Percentiles rank a stretch among this genome's conserved stretches.
Evolutionary conservation across 257 asterid genomes (phyloP).

Genomic region (Nicotiana obtusifolia): DNA sequence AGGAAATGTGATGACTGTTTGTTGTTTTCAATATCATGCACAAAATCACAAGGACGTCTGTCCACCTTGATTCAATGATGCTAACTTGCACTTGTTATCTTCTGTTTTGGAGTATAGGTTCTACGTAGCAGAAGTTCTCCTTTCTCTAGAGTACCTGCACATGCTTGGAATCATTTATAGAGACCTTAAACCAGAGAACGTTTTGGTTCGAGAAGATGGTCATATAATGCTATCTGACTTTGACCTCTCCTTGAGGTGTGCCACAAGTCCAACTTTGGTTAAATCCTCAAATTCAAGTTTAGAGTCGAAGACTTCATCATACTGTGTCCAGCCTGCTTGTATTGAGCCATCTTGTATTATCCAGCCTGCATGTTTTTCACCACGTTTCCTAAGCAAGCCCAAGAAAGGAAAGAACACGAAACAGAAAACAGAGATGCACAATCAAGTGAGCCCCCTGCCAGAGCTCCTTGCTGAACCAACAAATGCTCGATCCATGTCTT

Average conservation of each 20-base stretch:
- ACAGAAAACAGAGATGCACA: constrained; percentile 33
- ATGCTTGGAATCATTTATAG: constrained; percentile 66
- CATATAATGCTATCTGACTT: constrained; percentile 72
- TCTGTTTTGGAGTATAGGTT: constrained; percentile 32
- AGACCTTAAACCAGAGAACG: constrained; percentile 64
- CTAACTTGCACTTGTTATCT: background rate
- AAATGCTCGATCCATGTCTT: constrained; percentile 63
- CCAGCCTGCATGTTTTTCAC: constrained; percentile 53
- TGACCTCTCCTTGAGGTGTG: constrained; percentile 55
- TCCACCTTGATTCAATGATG: background rate
- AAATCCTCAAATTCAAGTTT: constrained; percentile 31
- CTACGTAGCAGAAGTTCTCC: constrained; percentile 65
- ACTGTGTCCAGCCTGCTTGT: constrained; percentile 52
- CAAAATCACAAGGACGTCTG: background rate
- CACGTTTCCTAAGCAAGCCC: constrained; percentile 42
- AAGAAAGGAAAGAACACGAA: constrained; percentile 50
- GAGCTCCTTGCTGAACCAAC: constrained; percentile 68
- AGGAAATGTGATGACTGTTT: background rate
- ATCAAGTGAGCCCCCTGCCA: constrained; percentile 44
- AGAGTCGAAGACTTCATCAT: constrained; percentile 39
- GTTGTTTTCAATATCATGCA: background rate
- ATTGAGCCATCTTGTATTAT: constrained; percentile 47
- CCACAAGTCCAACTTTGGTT: constrained; percentile 52
- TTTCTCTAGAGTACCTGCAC: constrained; percentile 58
- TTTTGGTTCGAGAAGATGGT: constrained; percentile 60